These are phyloP conservation scores for Leucocoprinus sp. DNA, from an alignment of 768 basidiomycete species.

Conservation along the genomic window DNA sequence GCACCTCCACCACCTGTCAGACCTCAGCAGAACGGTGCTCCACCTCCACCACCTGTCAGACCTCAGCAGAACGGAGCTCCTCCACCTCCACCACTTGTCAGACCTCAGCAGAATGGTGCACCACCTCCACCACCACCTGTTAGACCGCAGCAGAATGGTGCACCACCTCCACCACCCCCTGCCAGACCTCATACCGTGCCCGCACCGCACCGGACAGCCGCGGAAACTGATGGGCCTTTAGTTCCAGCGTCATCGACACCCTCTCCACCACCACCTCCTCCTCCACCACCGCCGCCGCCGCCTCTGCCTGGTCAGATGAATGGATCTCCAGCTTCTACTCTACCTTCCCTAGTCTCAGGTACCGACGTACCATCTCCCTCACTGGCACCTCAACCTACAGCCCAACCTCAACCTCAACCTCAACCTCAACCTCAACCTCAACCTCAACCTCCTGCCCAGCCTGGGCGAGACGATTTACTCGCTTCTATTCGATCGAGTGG, in stretches of 20 bases:
- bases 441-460: no score
- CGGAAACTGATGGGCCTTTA: slow-evolving; percentile 23
- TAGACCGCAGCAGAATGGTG: no score
- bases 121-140: no score
- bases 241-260: slow-evolving; percentile 32
- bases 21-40: slow-evolving; percentile 22
- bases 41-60: slow-evolving; percentile 33
- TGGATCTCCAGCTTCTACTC: no score
- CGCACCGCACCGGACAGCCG: slow-evolving; percentile 23
- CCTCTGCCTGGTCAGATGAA: no score
- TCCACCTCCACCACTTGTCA: no score
- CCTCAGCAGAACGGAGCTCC: no score
- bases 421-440: no score
- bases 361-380: slow-evolving; percentile 21
- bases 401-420: no score
- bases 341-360: no score
- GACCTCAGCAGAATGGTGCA: no score
- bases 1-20: slow-evolving; percentile 27
- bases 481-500: slow-evolving; percentile 72
- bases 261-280: slow-evolving; percentile 33
- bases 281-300: slow-evolving; percentile 39
- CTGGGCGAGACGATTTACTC: slow-evolving; percentile 60
- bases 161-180: slow-evolving; percentile 25
- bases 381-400: slow-evolving; percentile 45
- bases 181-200: slow-evolving; percentile 12